A percentile compares a stretch with the other conserved stretches of the same genome.
Evolutionary conservation across 164 flowering plant species (phyloP).

Genomic region (Taxillus chinensis): DNA sequence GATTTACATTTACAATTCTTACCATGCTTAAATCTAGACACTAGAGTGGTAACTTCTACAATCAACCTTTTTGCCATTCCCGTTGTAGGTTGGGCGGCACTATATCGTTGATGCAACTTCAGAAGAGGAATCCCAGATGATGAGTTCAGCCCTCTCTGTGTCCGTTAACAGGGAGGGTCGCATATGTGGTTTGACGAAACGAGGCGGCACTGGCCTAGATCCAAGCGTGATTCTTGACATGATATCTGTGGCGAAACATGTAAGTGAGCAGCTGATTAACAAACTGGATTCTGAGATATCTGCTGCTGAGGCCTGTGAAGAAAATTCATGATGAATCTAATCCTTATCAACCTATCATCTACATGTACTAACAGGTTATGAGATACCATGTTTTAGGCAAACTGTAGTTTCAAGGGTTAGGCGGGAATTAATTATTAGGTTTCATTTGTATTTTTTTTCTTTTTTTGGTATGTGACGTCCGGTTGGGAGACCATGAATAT

Average conservation of each 20-base stretch:
- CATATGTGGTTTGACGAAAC: constrained; percentile 74
- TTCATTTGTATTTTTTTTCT: too few species aligned
- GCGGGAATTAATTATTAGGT: too few species aligned
- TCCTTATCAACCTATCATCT: too few species aligned
- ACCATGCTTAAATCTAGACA: too few species aligned
- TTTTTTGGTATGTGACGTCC: too few species aligned
- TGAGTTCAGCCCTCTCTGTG: constrained; percentile 83
- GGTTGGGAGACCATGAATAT: too few species aligned
- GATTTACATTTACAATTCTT: too few species aligned
- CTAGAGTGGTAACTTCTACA: background rate
- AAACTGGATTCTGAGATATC: constrained; percentile 77
- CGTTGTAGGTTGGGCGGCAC: constrained; percentile 71
- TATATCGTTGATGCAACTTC: constrained; percentile 85
- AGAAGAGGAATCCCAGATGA: constrained; percentile 97
- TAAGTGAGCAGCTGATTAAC: constrained; percentile 58
- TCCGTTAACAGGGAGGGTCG: constrained; percentile 67
- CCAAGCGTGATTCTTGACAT: constrained; percentile 88
- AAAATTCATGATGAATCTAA: constrained; percentile 18
- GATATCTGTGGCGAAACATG: constrained; percentile 78
- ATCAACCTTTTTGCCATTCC: background rate
- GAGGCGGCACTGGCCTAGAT: constrained; percentile 87
- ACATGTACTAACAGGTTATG: too few species aligned
- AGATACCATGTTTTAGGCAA: too few species aligned
- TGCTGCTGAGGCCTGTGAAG: constrained; percentile 75
- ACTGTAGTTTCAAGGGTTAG: too few species aligned